Conservation (phyloP, 169 alveolate species). For the Neospora caninum region DNA sequence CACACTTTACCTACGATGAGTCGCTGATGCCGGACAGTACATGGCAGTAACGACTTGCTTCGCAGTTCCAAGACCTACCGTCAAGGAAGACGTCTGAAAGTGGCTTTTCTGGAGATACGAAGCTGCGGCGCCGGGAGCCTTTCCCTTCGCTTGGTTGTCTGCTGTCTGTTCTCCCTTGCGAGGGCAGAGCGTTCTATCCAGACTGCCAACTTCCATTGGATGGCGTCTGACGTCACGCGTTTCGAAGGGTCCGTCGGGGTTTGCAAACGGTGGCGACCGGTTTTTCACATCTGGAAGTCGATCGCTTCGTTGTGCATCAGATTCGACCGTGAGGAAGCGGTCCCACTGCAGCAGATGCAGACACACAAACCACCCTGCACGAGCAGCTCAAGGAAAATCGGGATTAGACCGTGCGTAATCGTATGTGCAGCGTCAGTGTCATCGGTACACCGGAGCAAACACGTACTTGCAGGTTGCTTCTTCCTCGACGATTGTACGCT, state of each 20-base stretch:
- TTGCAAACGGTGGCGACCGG: slow-evolving; percentile 73
- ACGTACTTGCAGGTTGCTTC: slow-evolving; percentile 34
- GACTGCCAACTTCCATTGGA: not conserved
- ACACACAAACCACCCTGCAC: not conserved
- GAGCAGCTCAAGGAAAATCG: not conserved
- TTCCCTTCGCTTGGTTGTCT: not conserved
- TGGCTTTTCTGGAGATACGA: not conserved
- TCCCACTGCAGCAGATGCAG: slow-evolving; percentile 55
- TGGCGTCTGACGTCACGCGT: slow-evolving; percentile 38
- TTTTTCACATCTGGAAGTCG: slow-evolving; percentile 68
- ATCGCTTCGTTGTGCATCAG: slow-evolving; percentile 71
- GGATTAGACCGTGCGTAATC: too few relatives aligned
- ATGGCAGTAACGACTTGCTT: too few relatives aligned
- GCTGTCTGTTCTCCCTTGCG: slow-evolving; percentile 16
- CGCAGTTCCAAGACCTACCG: not conserved
- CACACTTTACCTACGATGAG: too few relatives aligned
- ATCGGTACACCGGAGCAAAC: too few relatives aligned
- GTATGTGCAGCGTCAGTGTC: too few relatives aligned
- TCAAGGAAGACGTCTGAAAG: not conserved
- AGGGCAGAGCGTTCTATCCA: slow-evolving; percentile 32
- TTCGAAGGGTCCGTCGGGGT: slow-evolving; percentile 76
- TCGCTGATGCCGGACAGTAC: too few relatives aligned
- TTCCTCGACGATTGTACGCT: not conserved
- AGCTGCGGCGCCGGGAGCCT: not conserved
- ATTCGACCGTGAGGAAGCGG: slow-evolving; percentile 72